Base-by-base conservation (phyloP, 495 filamentous ascomycete species). In the Astrothelium subdiscretum region DNA sequence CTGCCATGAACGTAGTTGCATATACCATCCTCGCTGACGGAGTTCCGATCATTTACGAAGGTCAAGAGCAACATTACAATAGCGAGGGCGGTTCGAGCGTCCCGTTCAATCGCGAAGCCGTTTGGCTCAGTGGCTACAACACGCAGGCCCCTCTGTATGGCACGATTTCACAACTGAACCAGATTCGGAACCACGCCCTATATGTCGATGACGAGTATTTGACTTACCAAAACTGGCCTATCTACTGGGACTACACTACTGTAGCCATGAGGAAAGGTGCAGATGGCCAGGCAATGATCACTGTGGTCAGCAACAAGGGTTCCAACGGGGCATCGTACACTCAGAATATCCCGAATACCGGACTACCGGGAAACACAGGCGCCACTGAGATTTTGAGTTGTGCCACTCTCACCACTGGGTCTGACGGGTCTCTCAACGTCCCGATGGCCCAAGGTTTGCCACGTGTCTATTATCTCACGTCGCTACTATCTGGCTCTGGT, bases 1-100 rank as follows among this genome's bases (percentile, higher is more conserved):
- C 86, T 3, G 77, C 83, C 31, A 84, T 83, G 71, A 87, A 92
- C 68, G 85, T 80, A 2, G 82, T 90, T 61, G 80, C 87, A 0
- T 89, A 86, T 68, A 85, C 80, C 24, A 81, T 92, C 60, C 83
- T 95, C 59, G 76, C 79, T 5, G 88, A 90, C 62, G 84, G 84
- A 15, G 83, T 86, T 22, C 84, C 85, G 0, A 85, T 87, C 68
- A 79, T 83, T 58, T 88, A 87, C 66, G 75, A 80, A 64, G 89
- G 89, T 20, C 87, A 90, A 70, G 89, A 92, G 70, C 88, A 92
- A 62, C 81, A 83, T 58, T 85, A 84, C 69, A 54, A 63, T 43
- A 63, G 63, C 26, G 43, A 40, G 54, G 67, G 72, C 5, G 87
- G 88, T 57, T 68, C 73, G 12, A 73, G 60, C 57, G 81, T 83